Evolutionary conservation across 352 stramenopile species (phyloP).

Genomic region (Saprolegnia parasitica): DNA sequence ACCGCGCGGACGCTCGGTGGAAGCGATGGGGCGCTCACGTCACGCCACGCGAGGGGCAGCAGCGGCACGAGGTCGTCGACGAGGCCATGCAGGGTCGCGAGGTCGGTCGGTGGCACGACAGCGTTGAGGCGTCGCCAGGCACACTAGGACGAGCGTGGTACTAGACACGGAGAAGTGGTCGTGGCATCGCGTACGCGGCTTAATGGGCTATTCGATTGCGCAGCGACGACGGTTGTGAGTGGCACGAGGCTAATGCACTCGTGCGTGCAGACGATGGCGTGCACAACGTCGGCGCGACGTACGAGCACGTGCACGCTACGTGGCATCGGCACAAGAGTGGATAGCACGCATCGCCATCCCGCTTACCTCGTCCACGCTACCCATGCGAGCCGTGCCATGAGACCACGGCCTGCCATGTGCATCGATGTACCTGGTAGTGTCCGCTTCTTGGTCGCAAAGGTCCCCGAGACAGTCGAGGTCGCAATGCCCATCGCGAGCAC

Average conservation of each 20-base stretch:
- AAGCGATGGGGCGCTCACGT: not conserved
- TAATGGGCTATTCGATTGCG: not conserved
- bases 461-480: conserved; percentile 7
- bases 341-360: not conserved
- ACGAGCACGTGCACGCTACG: not conserved
- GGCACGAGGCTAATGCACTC: not conserved
- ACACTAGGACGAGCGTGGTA: not conserved
- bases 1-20: not conserved
- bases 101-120: not conserved
- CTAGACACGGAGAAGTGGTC: not conserved
- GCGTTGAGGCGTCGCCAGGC: not conserved
- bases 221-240: not conserved
- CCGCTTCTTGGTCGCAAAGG: conserved; percentile 16
- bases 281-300: not conserved
- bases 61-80: not conserved
- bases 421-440: conserved; percentile 12
- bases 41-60: not conserved
- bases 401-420: not conserved
- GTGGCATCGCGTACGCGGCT: too few relatives aligned
- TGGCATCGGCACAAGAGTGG: not conserved
- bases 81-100: not conserved
- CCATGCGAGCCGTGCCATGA: not conserved
- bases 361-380: conserved; percentile 27
- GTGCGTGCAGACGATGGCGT: not conserved
- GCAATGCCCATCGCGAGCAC: conserved; percentile 14